Evolutionary conservation across 192 early-diverging fungal species (phyloP).

Genomic region (Gonapodya prolifera): DNA sequence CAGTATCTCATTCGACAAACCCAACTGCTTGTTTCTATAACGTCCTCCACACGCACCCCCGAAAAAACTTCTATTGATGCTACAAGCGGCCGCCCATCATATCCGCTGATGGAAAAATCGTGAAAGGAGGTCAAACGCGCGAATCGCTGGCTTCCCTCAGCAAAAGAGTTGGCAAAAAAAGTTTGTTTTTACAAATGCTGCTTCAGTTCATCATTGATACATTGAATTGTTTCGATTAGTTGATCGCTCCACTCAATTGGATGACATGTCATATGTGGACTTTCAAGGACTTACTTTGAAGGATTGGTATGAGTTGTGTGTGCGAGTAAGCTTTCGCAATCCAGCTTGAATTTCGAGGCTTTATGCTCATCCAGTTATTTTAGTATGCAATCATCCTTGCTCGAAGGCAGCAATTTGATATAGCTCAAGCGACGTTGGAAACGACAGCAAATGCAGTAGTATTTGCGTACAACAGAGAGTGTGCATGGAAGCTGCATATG

Average conservation of each 20-base stretch:
- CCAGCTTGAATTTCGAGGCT: neutral
- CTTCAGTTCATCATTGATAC: neutral
- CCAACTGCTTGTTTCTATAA: neutral
- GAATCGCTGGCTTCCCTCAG: neutral
- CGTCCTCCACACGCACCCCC: too few species aligned
- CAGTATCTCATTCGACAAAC: too few species aligned
- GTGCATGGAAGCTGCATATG: conserved; percentile 24
- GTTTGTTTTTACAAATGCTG: neutral
- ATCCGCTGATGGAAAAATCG: neutral
- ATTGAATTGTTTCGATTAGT: neutral
- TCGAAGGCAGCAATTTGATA: conserved; percentile 30
- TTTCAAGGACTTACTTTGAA: conserved; percentile 26
- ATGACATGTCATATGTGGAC: neutral
- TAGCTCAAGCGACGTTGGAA: conserved; percentile 43
- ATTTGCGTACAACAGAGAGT: conserved; percentile 36
- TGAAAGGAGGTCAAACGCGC: neutral
- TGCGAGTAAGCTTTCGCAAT: conserved; percentile 31
- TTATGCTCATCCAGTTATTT: neutral
- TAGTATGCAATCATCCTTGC: conserved; percentile 44
- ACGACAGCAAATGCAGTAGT: conserved; percentile 41
- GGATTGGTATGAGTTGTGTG: conserved; percentile 53
- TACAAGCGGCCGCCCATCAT: neutral
- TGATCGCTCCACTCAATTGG: neutral
- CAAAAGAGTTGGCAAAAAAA: neutral
- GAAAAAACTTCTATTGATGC: neutral